These are phyloP conservation scores for Trametes villosa DNA, from an alignment of 768 basidiomycete genomes.

Conservation along the genomic window DNA sequence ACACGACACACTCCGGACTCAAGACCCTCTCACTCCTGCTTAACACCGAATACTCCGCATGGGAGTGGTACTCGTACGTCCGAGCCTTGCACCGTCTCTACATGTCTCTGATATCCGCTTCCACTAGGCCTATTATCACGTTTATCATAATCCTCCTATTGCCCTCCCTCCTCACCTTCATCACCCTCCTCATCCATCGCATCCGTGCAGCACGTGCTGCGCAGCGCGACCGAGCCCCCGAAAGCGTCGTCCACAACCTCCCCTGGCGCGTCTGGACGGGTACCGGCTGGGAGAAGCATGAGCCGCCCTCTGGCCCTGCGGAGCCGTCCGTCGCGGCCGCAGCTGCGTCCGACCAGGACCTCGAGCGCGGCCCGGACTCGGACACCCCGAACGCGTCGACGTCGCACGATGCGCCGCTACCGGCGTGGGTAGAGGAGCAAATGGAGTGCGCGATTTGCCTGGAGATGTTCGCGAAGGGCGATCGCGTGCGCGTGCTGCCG, in stretches of 20 bases:
- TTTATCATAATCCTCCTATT: slow-evolving; percentile 88
- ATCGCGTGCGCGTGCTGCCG: slow-evolving; percentile 88
- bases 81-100: too few species aligned
- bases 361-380: slow-evolving; percentile 27
- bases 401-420: slow-evolving; percentile 38
- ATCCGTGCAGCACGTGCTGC: slow-evolving; percentile 83
- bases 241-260: slow-evolving; percentile 74
- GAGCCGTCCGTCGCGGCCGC: slow-evolving; percentile 17
- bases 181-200: slow-evolving; percentile 89
- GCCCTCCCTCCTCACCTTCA: slow-evolving; percentile 85
- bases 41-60: slow-evolving; percentile 78
- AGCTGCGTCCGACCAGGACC: slow-evolving; percentile 11
- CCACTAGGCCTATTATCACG: slow-evolving; percentile 75
- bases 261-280: slow-evolving; percentile 88
- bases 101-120: not conserved
- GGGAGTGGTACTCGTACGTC: slow-evolving; percentile 92
- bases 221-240: slow-evolving; percentile 82
- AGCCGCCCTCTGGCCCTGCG: slow-evolving; percentile 37
- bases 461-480: slow-evolving; percentile 83
- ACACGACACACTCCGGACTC: slow-evolving; percentile 78
- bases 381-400: slow-evolving; percentile 26
- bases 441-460: slow-evolving; percentile 94
- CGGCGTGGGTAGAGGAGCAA: slow-evolving; percentile 81
- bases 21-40: slow-evolving; percentile 77
- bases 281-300: slow-evolving; percentile 79